Evolutionary conservation across 345 rosid species (phyloP), one percentile per base, ranked within the genome.

Genomic region (Populus alba): DNA sequence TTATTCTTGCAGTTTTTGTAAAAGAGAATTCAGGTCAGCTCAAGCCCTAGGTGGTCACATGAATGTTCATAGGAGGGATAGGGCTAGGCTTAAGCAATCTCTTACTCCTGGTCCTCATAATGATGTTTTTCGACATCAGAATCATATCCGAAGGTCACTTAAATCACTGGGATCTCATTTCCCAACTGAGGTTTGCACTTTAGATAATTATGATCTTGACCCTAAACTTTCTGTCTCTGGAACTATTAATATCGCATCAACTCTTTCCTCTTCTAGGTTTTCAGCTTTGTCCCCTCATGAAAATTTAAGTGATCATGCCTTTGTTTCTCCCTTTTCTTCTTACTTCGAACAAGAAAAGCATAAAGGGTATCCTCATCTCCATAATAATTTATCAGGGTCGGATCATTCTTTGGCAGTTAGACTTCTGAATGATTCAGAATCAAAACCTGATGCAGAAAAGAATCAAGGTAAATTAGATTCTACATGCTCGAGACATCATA

Each of bases 11-110:
- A 92, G 90, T 88, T 92, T 92, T 51, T 94, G 98, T 72, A 87
- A 88, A 72, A 85, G 97, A 85, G 95, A 94, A 79, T 94, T 94
- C 77, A 85, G 88, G 81, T 92, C 96, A 70, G 97, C 97, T 76
- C 98, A 90, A 89, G 98, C 98, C 67, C 90, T 94, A 20, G 98
- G 98, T 35, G 98, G 98, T 70, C 98, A 94, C 81, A 94, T 94
- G 98, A 94, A 94, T 76, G 92, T 94, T 68, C 98, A 94, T 80
- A 87, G 98, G 81, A 91, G 97, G 80, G 98, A 92, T 80, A 89
- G 96, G 85, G 97, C 98, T 70, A 84, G 97, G 79, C 88, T 91
- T 75, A 92, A 90, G 85, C 93, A 89, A 33, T 29, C 91, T 43
- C 82, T 77, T 22, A 73, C 90, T 33, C 82, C 74, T 18, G 73